Percentiles rank a stretch among this genome's conserved stretches.
phyloP scores from a whole-genome alignment of 148 eudicot genomes.

The Fagopyrum tataricum region DNA sequence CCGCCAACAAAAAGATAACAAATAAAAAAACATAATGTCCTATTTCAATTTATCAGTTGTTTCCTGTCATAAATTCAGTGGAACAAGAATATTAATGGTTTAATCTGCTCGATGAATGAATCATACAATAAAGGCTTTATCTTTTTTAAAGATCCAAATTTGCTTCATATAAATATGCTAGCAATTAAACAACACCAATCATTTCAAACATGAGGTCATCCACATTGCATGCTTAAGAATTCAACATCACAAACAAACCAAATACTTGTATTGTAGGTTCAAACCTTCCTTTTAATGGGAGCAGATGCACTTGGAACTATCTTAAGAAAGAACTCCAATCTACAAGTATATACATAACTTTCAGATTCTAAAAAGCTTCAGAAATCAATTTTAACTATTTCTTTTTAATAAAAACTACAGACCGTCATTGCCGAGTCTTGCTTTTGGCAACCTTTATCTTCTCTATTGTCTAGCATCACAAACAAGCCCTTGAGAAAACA shows the following conservation, averaged over 20 bases:
- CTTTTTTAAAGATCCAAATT: background rate
- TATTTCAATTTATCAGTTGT: background rate
- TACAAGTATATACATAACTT: slow-evolving; percentile 20
- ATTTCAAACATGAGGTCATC: background rate
- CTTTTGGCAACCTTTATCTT: slow-evolving; percentile 93
- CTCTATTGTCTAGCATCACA: slow-evolving; percentile 63
- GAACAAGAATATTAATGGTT: background rate
- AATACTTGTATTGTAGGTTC: slow-evolving; percentile 4
- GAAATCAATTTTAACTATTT: background rate
- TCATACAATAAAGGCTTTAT: background rate
- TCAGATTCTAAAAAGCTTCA: background rate
- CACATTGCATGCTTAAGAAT: background rate
- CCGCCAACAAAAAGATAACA: too few species aligned
- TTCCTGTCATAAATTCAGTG: background rate
- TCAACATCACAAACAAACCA: background rate
- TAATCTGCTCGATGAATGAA: background rate
- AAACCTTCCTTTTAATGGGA: slow-evolving; percentile 83
- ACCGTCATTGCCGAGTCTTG: slow-evolving; percentile 91
- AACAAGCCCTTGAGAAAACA: background rate
- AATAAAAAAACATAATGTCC: too few species aligned
- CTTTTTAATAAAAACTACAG: slow-evolving; percentile 19
- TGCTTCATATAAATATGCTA: background rate
- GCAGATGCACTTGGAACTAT: slow-evolving; percentile 48
- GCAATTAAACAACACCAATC: background rate
- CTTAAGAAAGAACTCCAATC: slow-evolving; percentile 82